Conservation (phyloP, 2,329 filamentous ascomycete species). For the Paraphoma sp. region DNA sequence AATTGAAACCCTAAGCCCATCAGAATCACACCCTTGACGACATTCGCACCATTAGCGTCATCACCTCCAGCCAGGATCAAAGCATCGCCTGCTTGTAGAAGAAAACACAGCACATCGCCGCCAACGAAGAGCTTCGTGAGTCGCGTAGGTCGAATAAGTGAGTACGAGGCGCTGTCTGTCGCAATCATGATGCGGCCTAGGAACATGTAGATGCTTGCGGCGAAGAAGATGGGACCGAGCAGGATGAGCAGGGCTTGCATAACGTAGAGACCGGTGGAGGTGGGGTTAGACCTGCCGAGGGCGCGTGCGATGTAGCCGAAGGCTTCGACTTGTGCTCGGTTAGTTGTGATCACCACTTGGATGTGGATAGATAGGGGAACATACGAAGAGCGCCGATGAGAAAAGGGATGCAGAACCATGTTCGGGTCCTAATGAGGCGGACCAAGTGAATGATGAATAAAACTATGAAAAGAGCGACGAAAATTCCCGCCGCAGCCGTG, state of each 20-base stretch:
- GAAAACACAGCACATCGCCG: neutral
- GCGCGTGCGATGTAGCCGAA: neutral
- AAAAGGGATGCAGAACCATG: neutral
- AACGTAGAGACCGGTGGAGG: neutral
- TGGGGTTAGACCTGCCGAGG: neutral
- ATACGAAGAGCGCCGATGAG: neutral
- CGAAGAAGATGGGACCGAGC: conserved; percentile 51
- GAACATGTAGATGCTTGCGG: conserved; percentile 53
- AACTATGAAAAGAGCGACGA: neutral
- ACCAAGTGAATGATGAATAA: neutral
- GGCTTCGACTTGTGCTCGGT: neutral
- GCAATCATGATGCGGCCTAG: conserved; percentile 43
- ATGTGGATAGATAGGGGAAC: too few species aligned
- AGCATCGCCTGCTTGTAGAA: neutral
- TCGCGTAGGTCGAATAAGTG: neutral
- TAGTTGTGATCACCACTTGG: too few species aligned
- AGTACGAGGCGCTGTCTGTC: neutral
- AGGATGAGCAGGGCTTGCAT: conserved; percentile 47
- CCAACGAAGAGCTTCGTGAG: neutral
- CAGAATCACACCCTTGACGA: neutral
- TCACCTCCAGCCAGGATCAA: neutral
- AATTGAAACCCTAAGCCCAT: neutral
- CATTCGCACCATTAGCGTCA: neutral
- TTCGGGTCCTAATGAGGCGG: neutral
- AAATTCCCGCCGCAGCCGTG: neutral